These are phyloP conservation scores for Komagataella pastoris DNA, from an alignment of 805 yeast species.

Conservation along the genomic window DNA sequence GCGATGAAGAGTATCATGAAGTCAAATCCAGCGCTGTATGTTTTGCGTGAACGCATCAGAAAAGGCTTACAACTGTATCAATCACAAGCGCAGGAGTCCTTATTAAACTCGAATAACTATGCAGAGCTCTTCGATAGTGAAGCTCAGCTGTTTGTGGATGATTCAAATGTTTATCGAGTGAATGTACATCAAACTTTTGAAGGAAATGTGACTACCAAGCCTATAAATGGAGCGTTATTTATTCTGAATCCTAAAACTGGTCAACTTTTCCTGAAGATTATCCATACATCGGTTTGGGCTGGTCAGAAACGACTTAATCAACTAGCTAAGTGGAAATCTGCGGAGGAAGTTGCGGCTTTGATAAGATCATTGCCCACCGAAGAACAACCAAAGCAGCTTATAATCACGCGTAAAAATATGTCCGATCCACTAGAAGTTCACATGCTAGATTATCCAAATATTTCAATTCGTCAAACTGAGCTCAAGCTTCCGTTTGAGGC, in stretches of 20 bases:
- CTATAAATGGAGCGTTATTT: slow-evolving; percentile 87
- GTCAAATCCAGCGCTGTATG: slow-evolving; percentile 86
- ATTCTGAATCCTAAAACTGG: slow-evolving; percentile 87
- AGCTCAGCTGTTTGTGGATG: slow-evolving; percentile 79
- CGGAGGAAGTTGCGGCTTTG: slow-evolving; percentile 91
- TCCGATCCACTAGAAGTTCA: slow-evolving; percentile 93
- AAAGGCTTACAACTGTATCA: slow-evolving; percentile 91
- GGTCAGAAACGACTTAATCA: slow-evolving; percentile 93
- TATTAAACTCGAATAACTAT: slow-evolving; percentile 78
- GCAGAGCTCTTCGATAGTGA: slow-evolving; percentile 82
- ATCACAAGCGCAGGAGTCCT: slow-evolving; percentile 86
- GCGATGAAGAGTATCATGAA: slow-evolving; percentile 93
- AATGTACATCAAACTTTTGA: slow-evolving; percentile 84
- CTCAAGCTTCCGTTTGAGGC: slow-evolving; percentile 81
- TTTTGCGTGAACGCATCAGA: slow-evolving; percentile 83
- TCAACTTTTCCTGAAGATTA: slow-evolving; percentile 75
- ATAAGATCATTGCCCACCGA: slow-evolving; percentile 81
- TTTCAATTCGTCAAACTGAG: slow-evolving; percentile 81
- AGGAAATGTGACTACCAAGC: slow-evolving; percentile 85
- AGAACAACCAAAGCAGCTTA: slow-evolving; percentile 88
- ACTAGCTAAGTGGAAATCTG: slow-evolving; percentile 94
- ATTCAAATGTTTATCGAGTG: slow-evolving; percentile 87
- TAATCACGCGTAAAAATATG: slow-evolving; percentile 84
- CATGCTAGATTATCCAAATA: slow-evolving; percentile 92
- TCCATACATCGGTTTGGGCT: slow-evolving; percentile 92